phyloP scores from a whole-genome alignment of 306 rosid genomes.

The Dicorynia guianensis region DNA sequence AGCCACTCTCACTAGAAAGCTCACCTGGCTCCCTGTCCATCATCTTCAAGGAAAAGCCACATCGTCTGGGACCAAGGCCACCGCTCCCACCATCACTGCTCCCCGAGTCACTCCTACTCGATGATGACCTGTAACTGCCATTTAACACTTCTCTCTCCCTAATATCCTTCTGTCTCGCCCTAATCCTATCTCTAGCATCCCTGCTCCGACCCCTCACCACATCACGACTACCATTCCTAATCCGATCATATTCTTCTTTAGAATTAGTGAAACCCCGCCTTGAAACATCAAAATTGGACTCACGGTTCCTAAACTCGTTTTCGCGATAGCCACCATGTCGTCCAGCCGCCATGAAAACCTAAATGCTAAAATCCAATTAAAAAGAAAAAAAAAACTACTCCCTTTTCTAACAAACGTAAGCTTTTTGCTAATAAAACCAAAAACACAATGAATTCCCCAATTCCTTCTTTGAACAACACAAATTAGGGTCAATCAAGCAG shows the following conservation, averaged over 20 bases:
- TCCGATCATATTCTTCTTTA: constrained; percentile 73
- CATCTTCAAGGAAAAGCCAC: constrained; percentile 57
- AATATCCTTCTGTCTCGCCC: constrained; percentile 66
- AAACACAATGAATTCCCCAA: constrained; percentile 31
- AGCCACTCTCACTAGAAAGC: constrained; percentile 93
- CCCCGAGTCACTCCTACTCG: constrained; percentile 76
- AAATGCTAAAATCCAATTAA: constrained; percentile 26
- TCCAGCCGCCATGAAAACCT: constrained; percentile 82
- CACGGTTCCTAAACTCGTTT: constrained; percentile 76
- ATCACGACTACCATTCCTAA: constrained; percentile 58
- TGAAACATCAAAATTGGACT: constrained; percentile 63
- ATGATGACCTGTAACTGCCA: constrained; percentile 62
- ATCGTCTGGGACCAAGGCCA: constrained; percentile 61
- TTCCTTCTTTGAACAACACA: constrained; percentile 1
- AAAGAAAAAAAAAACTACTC: constrained; percentile 38
- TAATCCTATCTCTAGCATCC: constrained; percentile 68
- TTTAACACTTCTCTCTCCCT: constrained; percentile 65
- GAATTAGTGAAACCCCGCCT: constrained; percentile 50
- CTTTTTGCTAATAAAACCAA: constrained; percentile 42
- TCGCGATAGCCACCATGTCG: constrained; percentile 84
- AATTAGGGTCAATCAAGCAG: neutral
- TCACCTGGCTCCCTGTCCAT: constrained; percentile 94
- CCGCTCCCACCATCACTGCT: constrained; percentile 66
- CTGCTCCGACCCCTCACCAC: constrained; percentile 55
- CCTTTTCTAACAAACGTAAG: constrained; percentile 24